Evolutionary conservation across 257 asterid species (phyloP).

Genomic region (Vinca minor): DNA sequence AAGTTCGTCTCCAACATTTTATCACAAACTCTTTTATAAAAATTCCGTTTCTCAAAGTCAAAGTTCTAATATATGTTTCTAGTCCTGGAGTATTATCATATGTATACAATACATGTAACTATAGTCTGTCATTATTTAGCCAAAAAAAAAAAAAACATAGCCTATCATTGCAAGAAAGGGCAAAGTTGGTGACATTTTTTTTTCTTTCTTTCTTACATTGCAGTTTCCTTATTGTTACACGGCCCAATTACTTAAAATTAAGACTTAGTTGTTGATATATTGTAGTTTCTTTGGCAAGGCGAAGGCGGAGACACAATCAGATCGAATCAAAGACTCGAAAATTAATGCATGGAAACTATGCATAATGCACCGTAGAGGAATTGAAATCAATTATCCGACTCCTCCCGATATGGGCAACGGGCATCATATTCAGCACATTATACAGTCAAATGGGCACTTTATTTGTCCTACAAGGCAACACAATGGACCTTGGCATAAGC

Average conservation of each 20-base stretch:
- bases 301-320: slow-evolving; percentile 48
- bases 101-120: too few species aligned
- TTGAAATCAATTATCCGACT: slow-evolving; percentile 41
- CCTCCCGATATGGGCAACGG: slow-evolving; percentile 60
- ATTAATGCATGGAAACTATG: slow-evolving; percentile 46
- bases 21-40: too few species aligned
- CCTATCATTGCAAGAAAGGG: neutral
- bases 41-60: too few species aligned
- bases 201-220: too few species aligned
- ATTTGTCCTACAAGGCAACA: slow-evolving; percentile 58
- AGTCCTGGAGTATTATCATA: too few species aligned
- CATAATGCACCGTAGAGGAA: slow-evolving; percentile 63
- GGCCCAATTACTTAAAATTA: too few species aligned
- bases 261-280: too few species aligned
- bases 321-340: slow-evolving; percentile 23
- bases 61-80: too few species aligned
- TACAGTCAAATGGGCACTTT: slow-evolving; percentile 69
- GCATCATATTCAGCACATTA: slow-evolving; percentile 48
- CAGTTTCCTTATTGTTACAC: too few species aligned
- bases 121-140: too few species aligned
- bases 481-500: slow-evolving; percentile 39
- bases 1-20: too few species aligned
- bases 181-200: neutral
- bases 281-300: slow-evolving; percentile 63
- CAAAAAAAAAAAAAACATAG: too few species aligned